Base-by-base conservation (phyloP, 2,329 filamentous ascomycete genomes). In the Colletotrichum brevisporum region DNA sequence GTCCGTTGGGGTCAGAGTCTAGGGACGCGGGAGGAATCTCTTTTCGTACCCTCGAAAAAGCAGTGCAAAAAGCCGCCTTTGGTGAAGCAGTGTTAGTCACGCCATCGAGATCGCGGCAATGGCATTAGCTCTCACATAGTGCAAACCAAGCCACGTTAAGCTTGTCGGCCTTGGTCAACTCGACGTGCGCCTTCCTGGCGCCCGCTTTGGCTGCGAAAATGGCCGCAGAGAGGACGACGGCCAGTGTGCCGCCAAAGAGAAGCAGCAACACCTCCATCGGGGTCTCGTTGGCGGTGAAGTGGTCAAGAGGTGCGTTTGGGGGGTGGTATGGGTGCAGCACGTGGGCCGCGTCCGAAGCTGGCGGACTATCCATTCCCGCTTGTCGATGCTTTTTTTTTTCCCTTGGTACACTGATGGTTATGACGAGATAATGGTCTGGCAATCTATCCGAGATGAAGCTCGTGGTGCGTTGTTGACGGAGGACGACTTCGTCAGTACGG, bases 1-100 rank as follows among this genome's bases (percentile, higher is more conserved):
- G 39, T 5, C 9, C 18, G 10, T 65, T 2, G 59, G 18, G 51
- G 21, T 15, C 27, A 60, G 36, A 52, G 2, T 12, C 13, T n/a
- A 51, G 5, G 13, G 13, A 12, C 9, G 24, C 6, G 2, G 4
- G 39, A 51, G 15, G 9, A 10, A 24, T 21, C 3, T 1, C 21
- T 3, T 21, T 21, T 67, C 78, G 71, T 72, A 89, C 92, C 93
- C 83, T 97, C 94, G 78, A 97, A 97, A 76, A 92, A 90, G 63
- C 92, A 85, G 80, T 97, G 94, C 45, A 97, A 84, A 73, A 86
- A 89, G 2, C 89, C 90, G 73, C 88, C 89, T 50, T 91, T 59
- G 2, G 57, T 21, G 13, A n/a, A 36, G 8, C 5, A 60, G 45
- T 53, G 58, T 75, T 24, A 74, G 71, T 52, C 60, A 55, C 63